phyloP scores from a whole-genome alignment of 805 yeast genomes.

The Saturnispora sanitii region DNA sequence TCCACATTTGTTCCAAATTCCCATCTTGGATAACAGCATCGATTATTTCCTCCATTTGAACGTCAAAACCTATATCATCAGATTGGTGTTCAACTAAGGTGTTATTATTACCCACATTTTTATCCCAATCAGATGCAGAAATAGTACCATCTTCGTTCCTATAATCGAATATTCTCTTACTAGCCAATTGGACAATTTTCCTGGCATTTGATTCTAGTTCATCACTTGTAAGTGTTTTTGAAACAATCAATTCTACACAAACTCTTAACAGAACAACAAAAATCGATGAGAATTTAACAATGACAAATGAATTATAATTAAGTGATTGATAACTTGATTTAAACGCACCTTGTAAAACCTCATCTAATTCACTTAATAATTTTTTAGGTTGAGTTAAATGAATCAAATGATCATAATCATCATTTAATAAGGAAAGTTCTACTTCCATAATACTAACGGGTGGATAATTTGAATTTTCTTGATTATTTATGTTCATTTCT shows the following conservation, averaged over 20 bases:
- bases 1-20: conserved; percentile 1
- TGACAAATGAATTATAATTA: conserved; percentile 3
- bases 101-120: neutral
- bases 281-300: conserved; percentile 4
- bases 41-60: conserved; percentile 1
- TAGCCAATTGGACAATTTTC: neutral
- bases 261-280: conserved; percentile 2
- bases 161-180: neutral
- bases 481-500: neutral
- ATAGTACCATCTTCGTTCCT: neutral
- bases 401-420: neutral
- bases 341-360: neutral
- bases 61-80: neutral
- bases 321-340: neutral
- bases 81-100: neutral
- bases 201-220: neutral
- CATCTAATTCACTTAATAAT: neutral
- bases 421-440: neutral
- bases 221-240: neutral
- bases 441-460: neutral
- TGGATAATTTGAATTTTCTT: neutral
- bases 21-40: conserved; percentile 1
- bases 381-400: neutral
- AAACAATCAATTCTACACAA: neutral
- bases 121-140: neutral